Evolutionary conservation across 1,284 basidiomycete genomes (phyloP), one percentile per base, ranked within the genome.

Genomic region (Boletellus sp.): DNA sequence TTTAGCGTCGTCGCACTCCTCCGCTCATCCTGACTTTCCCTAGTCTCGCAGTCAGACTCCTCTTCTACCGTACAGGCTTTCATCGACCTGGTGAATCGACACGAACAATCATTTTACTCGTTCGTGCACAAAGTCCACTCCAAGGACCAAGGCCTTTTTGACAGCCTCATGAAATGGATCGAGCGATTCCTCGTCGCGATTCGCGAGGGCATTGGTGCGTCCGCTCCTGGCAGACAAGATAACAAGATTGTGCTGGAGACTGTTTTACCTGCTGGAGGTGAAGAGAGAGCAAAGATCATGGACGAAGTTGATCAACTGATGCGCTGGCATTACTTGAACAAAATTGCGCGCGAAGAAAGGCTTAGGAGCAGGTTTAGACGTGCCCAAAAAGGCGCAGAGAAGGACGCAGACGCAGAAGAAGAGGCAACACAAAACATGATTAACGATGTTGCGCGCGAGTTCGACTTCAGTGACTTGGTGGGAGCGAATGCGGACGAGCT

Each of bases 51-150:
- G 64, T 82, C 85, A 47, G 88, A 98, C 56, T 89, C 96, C 0
- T 80, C 83, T 45, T 70, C 74, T 35, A 95, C 93, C 6, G 96
- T 99, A 2, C 91, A 96, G 63, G 84, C 84, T 4, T 99, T 99
- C 64, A 92, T 98, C 55, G 84, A 94, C 63, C 82, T 99, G 19
- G 89, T 99, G 30, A 82, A 88, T 57, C 81, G 96, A 23, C 96
- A 99, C 68, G 93, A 99, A 63, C 91, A 94, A 59, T 71, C 91
- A 0, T 99, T 99, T 73, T 99, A 99, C 74, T 76, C 77, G 49
- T 99, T 99, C 65, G 95, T 99, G 20, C 93, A 99, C 77, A 96
- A 97, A 60, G 96, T 99, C 5, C 96, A 99, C 64, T 88, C 92
- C 33, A 98, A 98, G 66, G 96, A 96, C 34, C 89, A 94, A 57